Evolutionary conservation across 2,329 filamentous ascomycete species (phyloP).

Genomic region (Alternaria sp.): DNA sequence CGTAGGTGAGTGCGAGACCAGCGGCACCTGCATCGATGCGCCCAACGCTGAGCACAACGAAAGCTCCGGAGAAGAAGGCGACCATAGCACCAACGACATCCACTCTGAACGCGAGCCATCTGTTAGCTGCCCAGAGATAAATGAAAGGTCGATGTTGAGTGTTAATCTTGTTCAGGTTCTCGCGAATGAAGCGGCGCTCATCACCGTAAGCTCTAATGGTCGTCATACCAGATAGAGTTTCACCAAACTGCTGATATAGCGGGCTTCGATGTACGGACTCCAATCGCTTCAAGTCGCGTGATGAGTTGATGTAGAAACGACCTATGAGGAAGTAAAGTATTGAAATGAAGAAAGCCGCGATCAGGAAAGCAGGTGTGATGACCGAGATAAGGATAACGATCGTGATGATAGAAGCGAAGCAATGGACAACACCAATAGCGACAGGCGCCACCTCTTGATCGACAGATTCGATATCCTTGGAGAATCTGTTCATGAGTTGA

Average conservation of each 20-base stretch:
- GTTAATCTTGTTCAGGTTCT: conserved; percentile 89
- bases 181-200: conserved; percentile 89
- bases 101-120: conserved; percentile 94
- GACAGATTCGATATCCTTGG: conserved; percentile 93
- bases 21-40: conserved; percentile 89
- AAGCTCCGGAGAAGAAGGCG: conserved; percentile 90
- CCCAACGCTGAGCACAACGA: conserved; percentile 85
- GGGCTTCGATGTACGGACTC: conserved; percentile 95
- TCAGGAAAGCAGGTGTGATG: conserved; percentile 90
- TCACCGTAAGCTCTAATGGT: conserved; percentile 97
- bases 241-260: conserved; percentile 96
- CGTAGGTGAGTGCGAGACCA: conserved; percentile 93
- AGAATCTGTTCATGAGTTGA: conserved; percentile 98
- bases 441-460: conserved; percentile 96
- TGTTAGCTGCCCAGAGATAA: conserved; percentile 94
- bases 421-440: conserved; percentile 78
- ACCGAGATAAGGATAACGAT: conserved; percentile 86
- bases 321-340: conserved; percentile 84
- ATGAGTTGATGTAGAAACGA: conserved; percentile 87
- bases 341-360: conserved; percentile 86
- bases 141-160: conserved; percentile 92
- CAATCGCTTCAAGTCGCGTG: conserved; percentile 92
- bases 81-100: conserved; percentile 91
- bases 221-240: conserved; percentile 92
- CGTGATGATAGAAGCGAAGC: conserved; percentile 75